These are phyloP conservation scores for Penicillium arizonense DNA, from an alignment of 495 filamentous ascomycete genomes.

Conservation along the genomic window DNA sequence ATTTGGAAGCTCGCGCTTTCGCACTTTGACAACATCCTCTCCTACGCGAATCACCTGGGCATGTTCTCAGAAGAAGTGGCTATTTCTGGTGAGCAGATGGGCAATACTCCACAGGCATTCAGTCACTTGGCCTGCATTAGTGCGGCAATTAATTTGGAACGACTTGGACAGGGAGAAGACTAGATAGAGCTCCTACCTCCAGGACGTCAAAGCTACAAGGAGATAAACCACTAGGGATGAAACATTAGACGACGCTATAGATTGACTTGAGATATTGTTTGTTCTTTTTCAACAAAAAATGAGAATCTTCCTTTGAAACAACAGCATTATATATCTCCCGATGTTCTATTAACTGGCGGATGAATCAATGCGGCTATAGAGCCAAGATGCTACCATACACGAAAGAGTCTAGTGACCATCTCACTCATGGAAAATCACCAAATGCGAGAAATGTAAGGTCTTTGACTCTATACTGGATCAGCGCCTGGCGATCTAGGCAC, in stretches of 20 bases:
- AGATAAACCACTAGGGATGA: background rate
- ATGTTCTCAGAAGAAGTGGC: slow-evolving; percentile 79
- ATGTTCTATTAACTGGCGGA: too few relatives aligned
- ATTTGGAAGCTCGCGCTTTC: slow-evolving; percentile 62
- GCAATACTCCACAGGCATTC: slow-evolving; percentile 74
- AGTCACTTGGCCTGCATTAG: slow-evolving; percentile 69
- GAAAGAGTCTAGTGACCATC: too few relatives aligned
- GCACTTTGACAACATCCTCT: slow-evolving; percentile 71
- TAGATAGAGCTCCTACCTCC: background rate
- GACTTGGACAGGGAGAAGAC: slow-evolving; percentile 9
- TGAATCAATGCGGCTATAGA: too few relatives aligned
- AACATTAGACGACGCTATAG: background rate
- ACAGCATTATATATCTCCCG: background rate
- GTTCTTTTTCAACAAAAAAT: background rate
- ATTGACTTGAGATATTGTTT: slow-evolving; percentile 1
- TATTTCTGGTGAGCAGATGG: slow-evolving; percentile 66
- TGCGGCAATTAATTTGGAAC: slow-evolving; percentile 69
- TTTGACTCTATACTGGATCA: too few relatives aligned
- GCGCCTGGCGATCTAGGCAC: too few relatives aligned
- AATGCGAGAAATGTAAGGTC: too few relatives aligned
- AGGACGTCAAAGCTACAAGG: background rate
- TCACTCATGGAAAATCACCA: too few relatives aligned
- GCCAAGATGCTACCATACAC: too few relatives aligned
- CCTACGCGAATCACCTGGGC: slow-evolving; percentile 67
- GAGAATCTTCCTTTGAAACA: background rate